Evolutionary conservation across 2,329 filamentous ascomycete species (phyloP).

Genomic region (Domatiomyces globalis): DNA sequence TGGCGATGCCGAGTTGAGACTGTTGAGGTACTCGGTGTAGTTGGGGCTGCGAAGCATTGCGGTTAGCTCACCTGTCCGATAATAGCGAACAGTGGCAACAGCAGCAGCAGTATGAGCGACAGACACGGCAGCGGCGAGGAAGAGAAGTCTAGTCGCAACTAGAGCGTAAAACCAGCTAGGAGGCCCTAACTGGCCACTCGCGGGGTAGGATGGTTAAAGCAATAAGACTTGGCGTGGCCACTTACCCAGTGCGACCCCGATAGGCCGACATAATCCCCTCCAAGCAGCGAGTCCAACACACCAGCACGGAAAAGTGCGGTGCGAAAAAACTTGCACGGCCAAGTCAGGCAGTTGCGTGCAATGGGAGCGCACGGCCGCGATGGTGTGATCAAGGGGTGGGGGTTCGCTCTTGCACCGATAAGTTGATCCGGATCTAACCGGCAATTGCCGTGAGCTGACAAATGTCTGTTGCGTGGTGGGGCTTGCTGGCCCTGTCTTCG

Average conservation of each 20-base stretch:
- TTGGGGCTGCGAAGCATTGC: conserved; percentile 42
- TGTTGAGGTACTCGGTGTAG: conserved; percentile 77
- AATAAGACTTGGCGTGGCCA: neutral
- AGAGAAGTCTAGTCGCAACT: neutral
- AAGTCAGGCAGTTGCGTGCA: neutral
- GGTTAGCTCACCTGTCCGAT: neutral
- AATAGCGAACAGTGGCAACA: neutral
- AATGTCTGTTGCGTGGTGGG: neutral
- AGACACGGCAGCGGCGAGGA: neutral
- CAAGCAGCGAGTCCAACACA: neutral
- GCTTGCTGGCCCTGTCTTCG: neutral
- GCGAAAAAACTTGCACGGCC: neutral
- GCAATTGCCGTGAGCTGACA: neutral
- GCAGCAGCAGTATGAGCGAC: neutral
- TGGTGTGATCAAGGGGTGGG: neutral
- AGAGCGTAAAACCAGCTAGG: neutral
- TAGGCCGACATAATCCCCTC: conserved; percentile 50
- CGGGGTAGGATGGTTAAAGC: neutral
- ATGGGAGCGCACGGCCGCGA: neutral
- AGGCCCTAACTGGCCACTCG: neutral
- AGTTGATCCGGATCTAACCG: neutral
- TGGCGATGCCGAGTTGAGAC: conserved; percentile 60
- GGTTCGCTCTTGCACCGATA: neutral
- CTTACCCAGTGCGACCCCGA: conserved; percentile 51
- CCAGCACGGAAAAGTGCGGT: neutral